These are phyloP conservation scores for Penicillium egyptiacum DNA, from an alignment of 495 filamentous ascomycete genomes.

Conservation along the genomic window DNA sequence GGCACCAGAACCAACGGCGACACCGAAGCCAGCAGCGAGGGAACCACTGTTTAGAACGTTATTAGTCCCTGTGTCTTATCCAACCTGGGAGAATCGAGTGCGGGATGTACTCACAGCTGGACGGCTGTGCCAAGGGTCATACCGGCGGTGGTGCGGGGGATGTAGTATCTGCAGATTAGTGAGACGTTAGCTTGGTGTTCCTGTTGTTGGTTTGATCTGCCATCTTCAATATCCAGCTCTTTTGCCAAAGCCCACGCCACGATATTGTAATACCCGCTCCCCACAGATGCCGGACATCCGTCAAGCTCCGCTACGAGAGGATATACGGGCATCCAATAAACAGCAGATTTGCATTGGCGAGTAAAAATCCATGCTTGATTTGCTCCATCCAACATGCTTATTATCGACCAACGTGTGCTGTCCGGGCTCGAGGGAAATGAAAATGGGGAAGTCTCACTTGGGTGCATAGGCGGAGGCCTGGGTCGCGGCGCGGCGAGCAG, in stretches of 20 bases:
- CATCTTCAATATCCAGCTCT: background rate
- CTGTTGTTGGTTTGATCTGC: background rate
- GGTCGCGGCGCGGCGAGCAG: conserved; percentile 46
- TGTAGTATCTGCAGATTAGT: conserved; percentile 48
- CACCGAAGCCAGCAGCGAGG: conserved; percentile 59
- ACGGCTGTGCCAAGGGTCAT: conserved; percentile 44
- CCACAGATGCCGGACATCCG: background rate
- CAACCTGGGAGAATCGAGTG: conserved; percentile 1
- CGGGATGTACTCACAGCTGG: conserved; percentile 48
- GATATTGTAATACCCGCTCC: background rate
- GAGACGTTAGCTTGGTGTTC: conserved; percentile 14
- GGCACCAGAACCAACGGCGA: conserved; percentile 59
- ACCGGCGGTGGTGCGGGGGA: conserved; percentile 50
- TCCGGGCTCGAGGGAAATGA: background rate
- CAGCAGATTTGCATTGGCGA: background rate
- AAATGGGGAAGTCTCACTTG: conserved; percentile 39
- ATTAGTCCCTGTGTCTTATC: conserved; percentile 5
- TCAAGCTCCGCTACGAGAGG: background rate
- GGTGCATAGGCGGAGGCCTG: conserved; percentile 43
- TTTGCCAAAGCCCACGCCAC: background rate
- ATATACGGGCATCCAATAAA: background rate
- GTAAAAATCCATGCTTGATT: background rate
- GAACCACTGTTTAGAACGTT: conserved; percentile 44
- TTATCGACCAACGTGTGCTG: background rate
- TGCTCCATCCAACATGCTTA: background rate